Conservation (phyloP, 352 stramenopile species). For the Phytophthora nicotianae region DNA sequence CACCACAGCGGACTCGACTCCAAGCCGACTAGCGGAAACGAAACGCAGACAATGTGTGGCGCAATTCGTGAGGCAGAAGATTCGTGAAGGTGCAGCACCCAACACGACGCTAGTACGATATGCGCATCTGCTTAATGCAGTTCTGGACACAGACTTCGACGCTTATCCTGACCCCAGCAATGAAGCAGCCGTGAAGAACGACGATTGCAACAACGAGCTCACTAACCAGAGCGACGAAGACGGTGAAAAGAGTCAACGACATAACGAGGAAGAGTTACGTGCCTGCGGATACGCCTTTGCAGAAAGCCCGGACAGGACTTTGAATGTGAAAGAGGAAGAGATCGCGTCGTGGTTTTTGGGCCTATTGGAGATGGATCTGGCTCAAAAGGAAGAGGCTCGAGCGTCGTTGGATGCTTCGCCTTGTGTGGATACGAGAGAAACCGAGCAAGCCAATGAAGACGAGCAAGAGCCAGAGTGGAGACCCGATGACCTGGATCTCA, state of each 20-base stretch:
- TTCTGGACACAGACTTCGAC: constrained; percentile 78
- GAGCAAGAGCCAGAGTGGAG: constrained; percentile 61
- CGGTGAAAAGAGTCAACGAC: constrained; percentile 19
- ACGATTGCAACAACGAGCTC: constrained; percentile 5
- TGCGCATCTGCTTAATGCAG: constrained; percentile 58
- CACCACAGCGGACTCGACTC: constrained; percentile 9
- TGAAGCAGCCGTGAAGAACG: constrained; percentile 1
- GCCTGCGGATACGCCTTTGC: constrained; percentile 29
- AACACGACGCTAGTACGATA: constrained; percentile 77
- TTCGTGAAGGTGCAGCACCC: constrained; percentile 59
- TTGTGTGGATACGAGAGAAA: constrained; percentile 2
- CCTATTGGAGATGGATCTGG: constrained; percentile 67
- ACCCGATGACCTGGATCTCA: constrained; percentile 68
- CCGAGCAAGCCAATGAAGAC: constrained; percentile 27
- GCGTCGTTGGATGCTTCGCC: constrained; percentile 14
- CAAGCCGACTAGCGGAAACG: constrained; percentile 34
- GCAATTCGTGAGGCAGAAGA: constrained; percentile 65
- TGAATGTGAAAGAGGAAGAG: constrained; percentile 68
- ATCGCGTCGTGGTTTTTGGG: constrained; percentile 75
- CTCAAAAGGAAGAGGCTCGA: constrained; percentile 35
- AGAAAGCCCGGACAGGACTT: constrained; percentile 23
- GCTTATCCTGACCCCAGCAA: constrained; percentile 42
- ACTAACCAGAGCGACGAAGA: constrained; percentile 40
- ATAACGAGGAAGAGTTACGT: constrained; percentile 29
- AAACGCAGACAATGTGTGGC: constrained; percentile 58